A percentile compares a stretch with the other conserved stretches of the same genome.
These are phyloP conservation scores for Trichosporon sp. DNA, from an alignment of 1,284 basidiomycete species.

Conservation along the genomic window DNA sequence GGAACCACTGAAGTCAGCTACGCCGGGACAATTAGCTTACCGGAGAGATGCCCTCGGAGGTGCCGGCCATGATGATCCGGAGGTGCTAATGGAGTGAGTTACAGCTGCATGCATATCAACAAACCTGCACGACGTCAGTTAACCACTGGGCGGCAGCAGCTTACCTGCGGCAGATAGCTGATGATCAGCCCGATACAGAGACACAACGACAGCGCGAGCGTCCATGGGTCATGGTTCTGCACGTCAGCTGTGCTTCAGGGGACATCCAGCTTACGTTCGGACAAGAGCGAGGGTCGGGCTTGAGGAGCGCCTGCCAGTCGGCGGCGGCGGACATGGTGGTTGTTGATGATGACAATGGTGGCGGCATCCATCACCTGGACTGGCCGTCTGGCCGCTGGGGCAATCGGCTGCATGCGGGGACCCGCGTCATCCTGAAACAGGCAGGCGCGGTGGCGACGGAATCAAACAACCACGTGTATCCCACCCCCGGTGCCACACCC, in stretches of 20 bases:
- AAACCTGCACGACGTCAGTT: not conserved
- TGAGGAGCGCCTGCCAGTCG: constrained; percentile 1
- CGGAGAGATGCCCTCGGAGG: constrained; percentile 83
- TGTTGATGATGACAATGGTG: not conserved
- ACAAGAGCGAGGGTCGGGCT: constrained; percentile 10
- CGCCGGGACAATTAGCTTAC: constrained; percentile 21
- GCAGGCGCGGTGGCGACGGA: not conserved
- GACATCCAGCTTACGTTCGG: constrained; percentile 19
- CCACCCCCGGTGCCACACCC: not conserved
- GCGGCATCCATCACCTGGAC: not conserved
- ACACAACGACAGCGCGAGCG: constrained; percentile 65
- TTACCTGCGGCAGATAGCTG: constrained; percentile 83
- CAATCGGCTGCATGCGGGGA: not conserved
- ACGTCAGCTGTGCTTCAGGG: not conserved
- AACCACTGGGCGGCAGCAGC: constrained; percentile 21
- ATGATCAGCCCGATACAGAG: constrained; percentile 75
- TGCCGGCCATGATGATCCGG: constrained; percentile 55
- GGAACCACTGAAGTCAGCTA: constrained; percentile 59
- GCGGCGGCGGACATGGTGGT: not conserved
- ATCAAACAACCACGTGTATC: not conserved
- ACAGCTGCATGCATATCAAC: not conserved
- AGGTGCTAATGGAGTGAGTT: constrained; percentile 22
- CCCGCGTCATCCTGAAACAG: not conserved
- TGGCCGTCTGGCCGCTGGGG: not conserved
- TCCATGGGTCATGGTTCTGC: constrained; percentile 34